These are phyloP conservation scores for Sanghuangporus baumii DNA, from an alignment of 1,284 basidiomycete genomes.

Conservation along the genomic window DNA sequence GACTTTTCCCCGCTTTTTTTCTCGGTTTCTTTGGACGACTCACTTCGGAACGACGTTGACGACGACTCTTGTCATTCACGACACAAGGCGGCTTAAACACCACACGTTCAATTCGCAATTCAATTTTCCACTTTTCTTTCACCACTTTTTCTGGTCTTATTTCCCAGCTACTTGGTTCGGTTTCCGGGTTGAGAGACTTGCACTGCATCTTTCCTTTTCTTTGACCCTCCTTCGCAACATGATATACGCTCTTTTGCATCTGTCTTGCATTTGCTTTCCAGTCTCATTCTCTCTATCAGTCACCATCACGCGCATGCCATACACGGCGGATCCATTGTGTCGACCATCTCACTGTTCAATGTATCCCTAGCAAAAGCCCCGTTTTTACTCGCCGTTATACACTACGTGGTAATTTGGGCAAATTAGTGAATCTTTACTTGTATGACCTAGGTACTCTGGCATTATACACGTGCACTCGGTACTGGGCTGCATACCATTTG, in stretches of 20 bases:
- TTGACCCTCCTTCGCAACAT: constrained; percentile 9
- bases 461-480: constrained; percentile 18
- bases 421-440: constrained; percentile 19
- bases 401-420: not conserved
- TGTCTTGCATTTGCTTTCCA: constrained; percentile 17
- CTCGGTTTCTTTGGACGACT: not conserved
- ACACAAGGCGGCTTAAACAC: constrained; percentile 30
- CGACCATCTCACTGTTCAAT: constrained; percentile 14
- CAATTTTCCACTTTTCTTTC: not conserved
- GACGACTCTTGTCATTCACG: constrained; percentile 42
- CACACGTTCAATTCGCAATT: not conserved
- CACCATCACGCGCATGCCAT: constrained; percentile 8
- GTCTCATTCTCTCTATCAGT: constrained; percentile 9
- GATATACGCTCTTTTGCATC: constrained; percentile 8
- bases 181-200: constrained; percentile 13
- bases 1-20: not conserved
- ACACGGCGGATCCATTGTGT: constrained; percentile 8
- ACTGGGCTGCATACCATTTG: constrained; percentile 13
- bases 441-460: constrained; percentile 22
- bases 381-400: not conserved
- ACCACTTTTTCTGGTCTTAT: constrained; percentile 23
- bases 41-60: constrained; percentile 22
- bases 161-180: constrained; percentile 16
- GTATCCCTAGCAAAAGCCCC: constrained; percentile 30
- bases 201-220: constrained; percentile 9